phyloP scores from a whole-genome alignment of 371 early-diverging fungal genomes.

The Mortierella sp. region DNA sequence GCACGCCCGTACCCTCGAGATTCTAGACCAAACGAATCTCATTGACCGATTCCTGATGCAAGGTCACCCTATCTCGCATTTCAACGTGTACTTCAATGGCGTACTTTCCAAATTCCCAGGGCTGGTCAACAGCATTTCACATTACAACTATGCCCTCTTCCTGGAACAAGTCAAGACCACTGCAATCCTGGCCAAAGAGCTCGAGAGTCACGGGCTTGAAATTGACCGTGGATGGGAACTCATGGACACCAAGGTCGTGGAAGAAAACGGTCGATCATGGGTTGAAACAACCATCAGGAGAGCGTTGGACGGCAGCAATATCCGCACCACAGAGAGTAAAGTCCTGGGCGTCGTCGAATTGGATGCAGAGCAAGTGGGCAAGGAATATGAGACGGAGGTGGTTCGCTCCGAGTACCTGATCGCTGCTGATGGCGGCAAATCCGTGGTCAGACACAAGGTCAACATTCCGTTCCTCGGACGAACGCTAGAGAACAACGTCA shows the following conservation, averaged over 20 bases:
- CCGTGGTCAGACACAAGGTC: conserved; percentile 42
- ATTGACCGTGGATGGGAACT: conserved; percentile 54
- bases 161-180: conserved; percentile 47
- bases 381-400: conserved; percentile 29
- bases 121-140: conserved; percentile 35
- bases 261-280: conserved; percentile 18
- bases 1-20: conserved; percentile 52
- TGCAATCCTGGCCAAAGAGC: conserved; percentile 18
- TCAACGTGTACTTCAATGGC: conserved; percentile 37
- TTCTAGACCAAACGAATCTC: conserved; percentile 33
- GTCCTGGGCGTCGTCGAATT: conserved; percentile 34
- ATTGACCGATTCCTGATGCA: conserved; percentile 31
- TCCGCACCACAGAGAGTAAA: conserved; percentile 30
- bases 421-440: conserved; percentile 47
- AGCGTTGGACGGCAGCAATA: conserved; percentile 36
- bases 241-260: conserved; percentile 42
- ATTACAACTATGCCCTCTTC: conserved; percentile 50
- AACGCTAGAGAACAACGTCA: conserved; percentile 30
- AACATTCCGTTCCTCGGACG: conserved; percentile 35
- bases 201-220: conserved; percentile 23
- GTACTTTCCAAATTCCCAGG: conserved; percentile 12
- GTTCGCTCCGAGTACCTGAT: conserved; percentile 41
- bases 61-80: conserved; percentile 30
- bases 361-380: conserved; percentile 30
- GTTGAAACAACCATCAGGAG: conserved; percentile 40